Conservation (phyloP, 345 rosid species). For the Gossypium longicalyx region DNA sequence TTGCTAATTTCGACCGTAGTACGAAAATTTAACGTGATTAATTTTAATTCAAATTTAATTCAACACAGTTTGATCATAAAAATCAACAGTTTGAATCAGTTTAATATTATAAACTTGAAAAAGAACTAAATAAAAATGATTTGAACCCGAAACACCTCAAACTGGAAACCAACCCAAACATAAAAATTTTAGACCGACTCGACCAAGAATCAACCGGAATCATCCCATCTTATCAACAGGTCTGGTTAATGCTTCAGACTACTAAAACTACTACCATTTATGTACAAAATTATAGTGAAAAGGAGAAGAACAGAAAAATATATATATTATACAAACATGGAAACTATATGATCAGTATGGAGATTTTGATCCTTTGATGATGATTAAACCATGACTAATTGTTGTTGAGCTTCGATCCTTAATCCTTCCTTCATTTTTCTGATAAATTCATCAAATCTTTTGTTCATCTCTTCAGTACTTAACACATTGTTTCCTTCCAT, state of each 20-base stretch:
- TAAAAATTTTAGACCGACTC: neutral
- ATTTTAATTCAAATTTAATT: too few species aligned
- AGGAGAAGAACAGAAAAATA: neutral
- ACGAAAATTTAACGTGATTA: too few species aligned
- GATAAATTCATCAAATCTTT: constrained; percentile 85
- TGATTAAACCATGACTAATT: constrained; percentile 45
- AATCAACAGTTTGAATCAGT: too few species aligned
- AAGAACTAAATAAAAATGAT: neutral
- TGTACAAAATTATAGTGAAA: neutral
- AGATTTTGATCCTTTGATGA: neutral
- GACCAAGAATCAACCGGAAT: neutral
- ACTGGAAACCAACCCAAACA: too few species aligned
- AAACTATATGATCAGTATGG: neutral
- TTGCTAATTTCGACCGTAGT: too few species aligned
- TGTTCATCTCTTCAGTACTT: constrained; percentile 66
- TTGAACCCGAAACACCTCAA: neutral
- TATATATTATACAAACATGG: neutral
- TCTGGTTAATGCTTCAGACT: neutral
- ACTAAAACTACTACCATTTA: neutral
- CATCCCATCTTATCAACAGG: neutral
- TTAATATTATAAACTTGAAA: too few species aligned
- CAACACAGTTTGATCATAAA: too few species aligned
- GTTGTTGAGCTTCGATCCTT: constrained; percentile 57
- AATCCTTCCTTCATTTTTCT: constrained; percentile 76
- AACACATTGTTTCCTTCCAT: constrained; percentile 32